These are phyloP conservation scores for Podospora pseudoanserina DNA, from an alignment of 495 filamentous ascomycete genomes.

Conservation along the genomic window DNA sequence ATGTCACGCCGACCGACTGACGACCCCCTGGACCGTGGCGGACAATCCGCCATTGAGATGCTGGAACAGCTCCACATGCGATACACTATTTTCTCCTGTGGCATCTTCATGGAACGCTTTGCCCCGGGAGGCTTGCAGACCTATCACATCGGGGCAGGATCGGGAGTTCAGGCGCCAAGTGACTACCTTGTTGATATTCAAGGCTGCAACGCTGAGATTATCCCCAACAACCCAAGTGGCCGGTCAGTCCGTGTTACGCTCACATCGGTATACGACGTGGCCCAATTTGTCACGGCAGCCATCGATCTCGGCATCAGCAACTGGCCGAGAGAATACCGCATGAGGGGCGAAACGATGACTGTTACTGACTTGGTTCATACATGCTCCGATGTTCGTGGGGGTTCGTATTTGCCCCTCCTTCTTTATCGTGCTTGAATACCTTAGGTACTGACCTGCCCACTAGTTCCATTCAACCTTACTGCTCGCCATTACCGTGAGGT, in stretches of 20 bases:
- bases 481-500: slow-evolving; percentile 41
- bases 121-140: slow-evolving; percentile 57
- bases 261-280: slow-evolving; percentile 66
- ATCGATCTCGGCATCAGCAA: slow-evolving; percentile 53
- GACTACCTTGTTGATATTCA: slow-evolving; percentile 63
- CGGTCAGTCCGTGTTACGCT: slow-evolving; percentile 55
- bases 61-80: slow-evolving; percentile 56
- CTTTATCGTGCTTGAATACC: slow-evolving; percentile 1
- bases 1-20: slow-evolving; percentile 44
- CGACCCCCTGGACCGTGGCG: slow-evolving; percentile 53
- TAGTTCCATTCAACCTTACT: slow-evolving; percentile 41
- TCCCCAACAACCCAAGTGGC: slow-evolving; percentile 47
- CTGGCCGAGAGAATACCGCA: slow-evolving; percentile 65
- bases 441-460: not conserved
- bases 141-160: slow-evolving; percentile 50
- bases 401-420: slow-evolving; percentile 28
- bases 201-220: slow-evolving; percentile 54
- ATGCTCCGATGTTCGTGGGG: slow-evolving; percentile 40
- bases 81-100: slow-evolving; percentile 67
- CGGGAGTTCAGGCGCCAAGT: slow-evolving; percentile 50
- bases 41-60: slow-evolving; percentile 48
- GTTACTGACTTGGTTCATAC: slow-evolving; percentile 47
- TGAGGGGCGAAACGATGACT: slow-evolving; percentile 60
- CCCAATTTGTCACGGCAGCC: slow-evolving; percentile 60
- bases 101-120: slow-evolving; percentile 74